Evolutionary conservation across 1,284 basidiomycete genomes (phyloP).

Genomic region (Ustilago sp.): DNA sequence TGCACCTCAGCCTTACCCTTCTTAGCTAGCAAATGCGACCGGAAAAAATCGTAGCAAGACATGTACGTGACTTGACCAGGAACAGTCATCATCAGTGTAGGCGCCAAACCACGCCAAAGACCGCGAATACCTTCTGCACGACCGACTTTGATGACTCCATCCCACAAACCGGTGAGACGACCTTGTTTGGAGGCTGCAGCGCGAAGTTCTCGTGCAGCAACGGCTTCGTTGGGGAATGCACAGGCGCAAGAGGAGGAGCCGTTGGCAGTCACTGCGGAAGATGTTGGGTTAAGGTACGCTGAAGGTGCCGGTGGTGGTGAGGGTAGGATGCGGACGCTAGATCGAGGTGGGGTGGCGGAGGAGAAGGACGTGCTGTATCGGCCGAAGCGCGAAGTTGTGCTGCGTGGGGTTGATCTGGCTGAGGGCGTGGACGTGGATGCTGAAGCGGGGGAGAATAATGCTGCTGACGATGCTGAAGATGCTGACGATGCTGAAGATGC

Average conservation of each 20-base stretch:
- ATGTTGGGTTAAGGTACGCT: slow-evolving; percentile 36
- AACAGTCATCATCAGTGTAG: slow-evolving; percentile 78
- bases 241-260: slow-evolving; percentile 51
- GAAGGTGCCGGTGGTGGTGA: slow-evolving; percentile 43
- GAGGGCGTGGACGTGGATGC: slow-evolving; percentile 30
- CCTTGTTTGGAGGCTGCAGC: slow-evolving; percentile 43
- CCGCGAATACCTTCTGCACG: slow-evolving; percentile 62
- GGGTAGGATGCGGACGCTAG: slow-evolving; percentile 48
- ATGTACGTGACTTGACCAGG: slow-evolving; percentile 95
- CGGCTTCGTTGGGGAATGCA: slow-evolving; percentile 47
- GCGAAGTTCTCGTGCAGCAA: slow-evolving; percentile 44
- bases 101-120: slow-evolving; percentile 66
- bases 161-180: slow-evolving; percentile 61
- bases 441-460: slow-evolving; percentile 63
- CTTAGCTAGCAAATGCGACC: slow-evolving; percentile 70
- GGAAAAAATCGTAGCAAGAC: slow-evolving; percentile 92
- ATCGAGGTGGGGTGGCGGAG: slow-evolving; percentile 31
- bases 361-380: slow-evolving; percentile 40
- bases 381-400: slow-evolving; percentile 22
- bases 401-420: slow-evolving; percentile 59
- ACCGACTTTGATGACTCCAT: slow-evolving; percentile 65
- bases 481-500: slow-evolving; percentile 14
- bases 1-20: slow-evolving; percentile 23
- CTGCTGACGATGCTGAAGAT: slow-evolving; percentile 8
- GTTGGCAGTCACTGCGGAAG: slow-evolving; percentile 41